Base-by-base conservation (phyloP, 1,139 yeast genomes). In the Pichia sp. region DNA sequence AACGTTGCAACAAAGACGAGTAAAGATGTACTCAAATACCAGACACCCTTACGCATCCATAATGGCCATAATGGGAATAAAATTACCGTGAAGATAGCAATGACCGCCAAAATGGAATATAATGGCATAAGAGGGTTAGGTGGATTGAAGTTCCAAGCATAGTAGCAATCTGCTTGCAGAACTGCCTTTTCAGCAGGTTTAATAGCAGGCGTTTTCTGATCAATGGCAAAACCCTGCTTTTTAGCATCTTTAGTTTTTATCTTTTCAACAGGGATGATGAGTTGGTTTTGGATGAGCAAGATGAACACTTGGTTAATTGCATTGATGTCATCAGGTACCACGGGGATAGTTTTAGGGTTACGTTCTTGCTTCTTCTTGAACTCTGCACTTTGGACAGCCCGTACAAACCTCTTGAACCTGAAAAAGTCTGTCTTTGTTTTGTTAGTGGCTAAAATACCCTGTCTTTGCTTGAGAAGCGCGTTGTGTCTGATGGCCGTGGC, bases 61-160 rank as follows among this genome's bases (percentile, higher is more conserved):
- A 68, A 56, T 17, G 99, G 99, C 99, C 99, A 91, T 52, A 91
- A 71, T 45, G 98, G 99, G 77, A 86, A 93, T 54, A 91, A 69
- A 25, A 91, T 85, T 30, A 87, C 63, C 2, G 85, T 72, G 50
- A 91, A 78, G 10, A 87, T 76, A 17, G 71, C 87, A 11, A 66
- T 69, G 28, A 88, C 63, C 26, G 83, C 71, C 59, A 86, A 59
- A 38, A 69, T 60, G 43, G 94, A 74, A 59, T 83, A 74, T 49
- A 73, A 51, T 58, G 75, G 49, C 67, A 86, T 62, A 61, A 64
- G 72, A 34, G 85, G 72, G 45, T 83, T 83, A 34, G 87, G 86
- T 41, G 88, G 86, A 44, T 73, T 75, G 62, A 78, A 87, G 41
- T 76, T 69, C 98, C 98, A 91, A 32, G 80, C 77, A 54, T 73